phyloP scores from a whole-genome alignment of 306 rosid species.

The Neltuma alba region DNA sequence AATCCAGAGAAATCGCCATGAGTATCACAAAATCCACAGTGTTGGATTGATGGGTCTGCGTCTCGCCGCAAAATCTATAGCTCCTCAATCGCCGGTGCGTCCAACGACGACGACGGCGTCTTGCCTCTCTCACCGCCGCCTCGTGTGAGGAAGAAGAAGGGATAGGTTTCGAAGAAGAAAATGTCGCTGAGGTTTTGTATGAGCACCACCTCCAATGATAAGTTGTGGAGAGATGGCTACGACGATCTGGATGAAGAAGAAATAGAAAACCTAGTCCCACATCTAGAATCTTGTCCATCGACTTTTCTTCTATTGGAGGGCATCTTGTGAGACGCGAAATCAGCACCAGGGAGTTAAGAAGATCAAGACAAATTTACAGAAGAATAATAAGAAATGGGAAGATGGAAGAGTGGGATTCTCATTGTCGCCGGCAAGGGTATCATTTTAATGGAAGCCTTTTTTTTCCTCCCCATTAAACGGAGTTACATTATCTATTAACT shows the following conservation, averaged over 20 bases:
- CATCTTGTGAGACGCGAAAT: slow-evolving; percentile 36
- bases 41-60: no score
- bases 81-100: slow-evolving; percentile 44
- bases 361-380: background rate
- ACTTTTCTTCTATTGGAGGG: slow-evolving; percentile 34
- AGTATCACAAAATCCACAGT: no score
- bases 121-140: slow-evolving; percentile 37
- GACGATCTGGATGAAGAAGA: slow-evolving; percentile 41
- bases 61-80: slow-evolving; percentile 55
- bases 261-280: slow-evolving; percentile 60
- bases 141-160: slow-evolving; percentile 31
- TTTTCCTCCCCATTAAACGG: no score
- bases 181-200: slow-evolving; percentile 35
- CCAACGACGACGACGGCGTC: slow-evolving; percentile 40
- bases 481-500: no score
- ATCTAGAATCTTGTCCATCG: slow-evolving; percentile 54
- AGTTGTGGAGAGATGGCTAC: slow-evolving; percentile 46
- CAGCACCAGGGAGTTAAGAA: slow-evolving; percentile 27
- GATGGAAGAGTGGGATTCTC: slow-evolving; percentile 12
- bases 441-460: no score
- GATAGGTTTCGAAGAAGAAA: slow-evolving; percentile 40
- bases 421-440: slow-evolving; percentile 56
- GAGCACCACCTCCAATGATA: slow-evolving; percentile 60
- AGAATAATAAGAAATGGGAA: background rate
- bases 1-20: no score